Evolutionary conservation across 2,329 filamentous ascomycete species (phyloP), one percentile per base, ranked within the genome.

Genomic region (Fusarium subglutinans): DNA sequence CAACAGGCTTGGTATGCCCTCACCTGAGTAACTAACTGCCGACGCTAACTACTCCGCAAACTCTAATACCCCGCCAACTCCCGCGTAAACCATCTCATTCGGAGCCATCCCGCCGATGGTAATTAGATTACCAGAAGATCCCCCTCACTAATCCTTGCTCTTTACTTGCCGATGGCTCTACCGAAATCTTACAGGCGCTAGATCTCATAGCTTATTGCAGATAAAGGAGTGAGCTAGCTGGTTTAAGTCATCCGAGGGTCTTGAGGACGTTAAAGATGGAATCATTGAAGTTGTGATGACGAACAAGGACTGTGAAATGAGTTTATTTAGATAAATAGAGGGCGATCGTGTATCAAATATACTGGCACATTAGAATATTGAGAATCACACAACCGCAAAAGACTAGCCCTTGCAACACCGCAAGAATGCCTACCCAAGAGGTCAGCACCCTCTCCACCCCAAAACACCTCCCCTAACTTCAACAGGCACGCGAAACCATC

Each of bases 61-160:
- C 56, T 62, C 20, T 62, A 64, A 28, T 64, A 62, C 61, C 61
- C 61, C 61, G 37, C 61, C 15, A 43, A 14, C 17, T 33, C 44
- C 28, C 35, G n/a, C 30, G 20, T 30, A 47, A 50, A 12, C 22
- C 13, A 43, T 50, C 24, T 24, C 44, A 7, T 26, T 62, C n/a
- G 22, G 37, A 24, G 0, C 7, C 33, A 17, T 37, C 18, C 20
- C 18, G 20, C 41, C 30, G 53, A 30, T 37, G 14, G 5, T 3
- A 33, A 33, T 20, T 40, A 30, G 15, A 38, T 59, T 63, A 6
- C 22, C 33, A 40, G 26, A 4, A 2, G n/a, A 61, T 44, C 56
- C 17, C 37, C 38, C 28, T 28, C 17, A 33, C 4, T 14, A n/a
- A n/a, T 5, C 53, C 24, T 44, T 51, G n/a, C 8, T 20, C 1